These are phyloP conservation scores for Chlamydomonas schloesseri DNA, from an alignment of 139 green algal genomes.

Conservation along the genomic window DNA sequence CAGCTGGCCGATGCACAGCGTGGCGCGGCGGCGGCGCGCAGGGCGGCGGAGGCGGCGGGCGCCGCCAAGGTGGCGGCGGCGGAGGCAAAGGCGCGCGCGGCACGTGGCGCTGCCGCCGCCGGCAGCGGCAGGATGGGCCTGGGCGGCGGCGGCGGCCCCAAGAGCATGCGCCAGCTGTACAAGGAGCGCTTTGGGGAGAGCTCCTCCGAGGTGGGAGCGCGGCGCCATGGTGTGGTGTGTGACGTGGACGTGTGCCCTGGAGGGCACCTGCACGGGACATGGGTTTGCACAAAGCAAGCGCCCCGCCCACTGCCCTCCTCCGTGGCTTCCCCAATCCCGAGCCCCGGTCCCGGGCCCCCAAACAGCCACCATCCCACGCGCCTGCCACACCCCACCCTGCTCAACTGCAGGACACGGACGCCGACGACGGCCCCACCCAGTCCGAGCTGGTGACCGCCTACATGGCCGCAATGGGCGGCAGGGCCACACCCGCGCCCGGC, in stretches of 20 bases:
- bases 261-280: no score
- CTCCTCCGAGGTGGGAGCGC: background rate
- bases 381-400: no score
- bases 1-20: background rate
- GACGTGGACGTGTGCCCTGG: no score
- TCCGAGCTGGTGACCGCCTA: no score
- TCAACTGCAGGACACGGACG: no score
- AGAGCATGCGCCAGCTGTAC: slow-evolving; percentile 36
- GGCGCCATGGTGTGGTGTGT: background rate
- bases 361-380: no score
- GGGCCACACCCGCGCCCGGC: background rate
- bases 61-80: background rate
- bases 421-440: no score
- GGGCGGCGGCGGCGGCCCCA: slow-evolving; percentile 28
- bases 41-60: background rate
- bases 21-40: background rate
- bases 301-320: no score
- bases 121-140: background rate
- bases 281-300: no score
- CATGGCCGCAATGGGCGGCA: background rate
- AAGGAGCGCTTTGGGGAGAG: slow-evolving; percentile 27
- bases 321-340: no score
- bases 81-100: background rate
- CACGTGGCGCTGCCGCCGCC: no score
- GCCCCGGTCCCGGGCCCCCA: no score